phyloP scores from a whole-genome alignment of 306 rosid species.

The Pyrus bretschneideri region DNA sequence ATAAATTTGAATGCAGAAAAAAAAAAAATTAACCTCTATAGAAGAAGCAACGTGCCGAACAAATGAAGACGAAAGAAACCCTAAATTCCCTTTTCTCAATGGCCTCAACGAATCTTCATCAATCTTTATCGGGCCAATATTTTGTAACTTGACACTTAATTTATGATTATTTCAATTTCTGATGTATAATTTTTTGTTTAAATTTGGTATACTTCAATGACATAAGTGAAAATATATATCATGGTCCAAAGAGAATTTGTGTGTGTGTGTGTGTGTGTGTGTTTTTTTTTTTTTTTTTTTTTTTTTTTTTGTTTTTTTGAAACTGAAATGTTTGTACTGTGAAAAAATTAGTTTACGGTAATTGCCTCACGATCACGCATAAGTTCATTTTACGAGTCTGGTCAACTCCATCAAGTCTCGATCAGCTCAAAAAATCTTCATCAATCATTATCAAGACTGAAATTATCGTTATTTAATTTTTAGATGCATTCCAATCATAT shows the following conservation, averaged over 20 bases:
- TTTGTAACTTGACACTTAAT: background rate
- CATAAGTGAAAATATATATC: background rate
- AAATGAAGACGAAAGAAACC: fast-evolving
- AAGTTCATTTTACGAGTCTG: too few relatives aligned
- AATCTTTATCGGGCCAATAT: background rate
- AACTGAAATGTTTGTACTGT: background rate
- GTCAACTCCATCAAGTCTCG: background rate
- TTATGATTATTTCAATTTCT: too few relatives aligned
- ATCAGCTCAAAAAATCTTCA: too few relatives aligned
- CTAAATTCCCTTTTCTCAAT: background rate
- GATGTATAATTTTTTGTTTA: background rate
- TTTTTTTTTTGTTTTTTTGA: too few relatives aligned
- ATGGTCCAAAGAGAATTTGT: background rate
- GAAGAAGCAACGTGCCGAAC: fast-evolving
- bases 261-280: background rate
- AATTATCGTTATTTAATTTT: too few relatives aligned
- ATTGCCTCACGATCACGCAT: background rate
- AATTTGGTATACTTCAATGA: background rate
- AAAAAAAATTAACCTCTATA: too few relatives aligned
- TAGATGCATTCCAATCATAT: background rate
- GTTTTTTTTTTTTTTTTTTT: too few relatives aligned
- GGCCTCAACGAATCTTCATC: background rate
- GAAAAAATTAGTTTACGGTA: background rate
- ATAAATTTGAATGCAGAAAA: too few relatives aligned
- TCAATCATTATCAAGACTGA: too few relatives aligned